Evolutionary conservation across 768 basidiomycete species (phyloP), one percentile per base, ranked within the genome.

Genomic region (Lentinula raphanica): DNA sequence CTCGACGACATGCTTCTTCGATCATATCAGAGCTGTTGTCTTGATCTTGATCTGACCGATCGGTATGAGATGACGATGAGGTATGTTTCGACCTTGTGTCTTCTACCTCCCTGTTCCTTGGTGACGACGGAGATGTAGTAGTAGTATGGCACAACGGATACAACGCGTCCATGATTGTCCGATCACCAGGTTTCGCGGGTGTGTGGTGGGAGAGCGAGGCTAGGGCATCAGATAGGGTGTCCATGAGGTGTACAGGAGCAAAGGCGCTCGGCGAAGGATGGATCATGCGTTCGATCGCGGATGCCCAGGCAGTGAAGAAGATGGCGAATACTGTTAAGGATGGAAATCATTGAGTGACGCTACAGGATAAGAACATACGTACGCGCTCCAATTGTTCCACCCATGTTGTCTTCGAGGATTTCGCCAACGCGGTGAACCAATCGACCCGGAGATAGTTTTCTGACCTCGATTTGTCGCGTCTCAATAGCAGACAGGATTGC

Each of bases 151-250:
- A 78, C 58, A 84, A 79, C 15, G 81, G 77, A 15, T 66, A 60
- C 6, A 85, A 71, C 0, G 83, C 79, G 56, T 85, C 83, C 28
- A 86, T 72, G 48, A 84, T 67, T 0, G 82, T 86, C n/a, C 82
- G 75, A 46, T 83, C 81, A 0, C 82, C 82, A 3, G 72, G 74
- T 65, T 78, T 71, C 6, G 82, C 83, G 1, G 80, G 77, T 1
- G 81, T 83, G 66, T 84, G 71, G 38, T 66, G 65, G 1, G 67
- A 62, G 7, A 79, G 66, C 2, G 73, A 66, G 3, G 58, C 23
- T 0, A 76, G 59, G 3, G 76, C 74, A 9, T 55, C 53, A 5
- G 61, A 29, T 29, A 74, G 64, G 12, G 51, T 5, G 68, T 64
- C 38, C 38, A 42, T 38, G 28, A 39, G 39, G 13, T 23, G 39